A percentile compares a stretch with the other conserved stretches of the same genome.
Evolutionary conservation across 805 yeast species (phyloP).

Genomic region (Ogataea pini): DNA sequence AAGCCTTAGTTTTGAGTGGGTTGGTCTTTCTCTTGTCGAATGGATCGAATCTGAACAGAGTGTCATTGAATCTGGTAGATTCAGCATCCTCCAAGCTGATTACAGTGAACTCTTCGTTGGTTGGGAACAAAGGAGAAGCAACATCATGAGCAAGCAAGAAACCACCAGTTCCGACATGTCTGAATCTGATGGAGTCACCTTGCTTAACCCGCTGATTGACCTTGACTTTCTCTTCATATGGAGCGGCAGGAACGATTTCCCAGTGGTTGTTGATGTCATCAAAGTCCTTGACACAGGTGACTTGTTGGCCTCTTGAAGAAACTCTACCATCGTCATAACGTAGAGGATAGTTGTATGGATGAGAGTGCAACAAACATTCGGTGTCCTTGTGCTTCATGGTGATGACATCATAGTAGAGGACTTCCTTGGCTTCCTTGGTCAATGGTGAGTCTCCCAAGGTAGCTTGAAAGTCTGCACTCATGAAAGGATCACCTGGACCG

Average conservation of each 20-base stretch:
- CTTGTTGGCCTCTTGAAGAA: constrained; percentile 93
- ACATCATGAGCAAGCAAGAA: constrained; percentile 89
- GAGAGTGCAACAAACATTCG: constrained; percentile 80
- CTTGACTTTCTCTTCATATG: constrained; percentile 41
- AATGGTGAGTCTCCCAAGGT: constrained; percentile 81
- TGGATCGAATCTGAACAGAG: constrained; percentile 74
- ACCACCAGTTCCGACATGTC: constrained; percentile 79
- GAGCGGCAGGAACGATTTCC: constrained; percentile 72
- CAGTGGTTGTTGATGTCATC: constrained; percentile 74
- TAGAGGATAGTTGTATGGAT: constrained; percentile 70
- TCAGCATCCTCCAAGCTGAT: constrained; percentile 60
- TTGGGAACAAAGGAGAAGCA: constrained; percentile 87
- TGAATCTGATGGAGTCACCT: constrained; percentile 75
- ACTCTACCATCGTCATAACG: constrained; percentile 96
- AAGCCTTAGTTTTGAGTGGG: constrained; percentile 66
- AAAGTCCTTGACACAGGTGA: constrained; percentile 62
- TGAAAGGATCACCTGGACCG: constrained; percentile 94
- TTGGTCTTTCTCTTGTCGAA: constrained; percentile 52
- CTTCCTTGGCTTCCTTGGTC: constrained; percentile 66
- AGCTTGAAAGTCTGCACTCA: constrained; percentile 95
- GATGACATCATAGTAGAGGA: constrained; percentile 74
- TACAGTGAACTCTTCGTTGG: constrained; percentile 92
- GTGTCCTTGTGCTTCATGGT: constrained; percentile 83
- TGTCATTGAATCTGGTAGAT: constrained; percentile 61
- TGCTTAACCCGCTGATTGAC: constrained; percentile 56